Conservation (phyloP, 176 grass and related monocot genomes). For the Elymus sibiricus region DNA sequence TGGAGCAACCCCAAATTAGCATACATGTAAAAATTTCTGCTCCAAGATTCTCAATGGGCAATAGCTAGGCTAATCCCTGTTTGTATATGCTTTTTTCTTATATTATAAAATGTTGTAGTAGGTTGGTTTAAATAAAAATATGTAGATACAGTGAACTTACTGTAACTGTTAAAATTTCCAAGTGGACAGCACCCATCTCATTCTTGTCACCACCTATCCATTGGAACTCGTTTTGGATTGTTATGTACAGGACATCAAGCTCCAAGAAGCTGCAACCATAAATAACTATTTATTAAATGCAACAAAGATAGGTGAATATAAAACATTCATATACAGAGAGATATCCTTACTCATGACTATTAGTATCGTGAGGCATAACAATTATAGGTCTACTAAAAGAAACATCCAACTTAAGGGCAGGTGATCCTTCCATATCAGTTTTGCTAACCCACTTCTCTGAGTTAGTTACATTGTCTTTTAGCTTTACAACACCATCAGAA, state of each 20-base stretch:
- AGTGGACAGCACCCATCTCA: conserved; percentile 78
- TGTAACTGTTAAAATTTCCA: conserved; percentile 76
- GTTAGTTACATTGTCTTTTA: conserved; percentile 82
- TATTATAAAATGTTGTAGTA: conserved; percentile 1
- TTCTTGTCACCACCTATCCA: conserved; percentile 90
- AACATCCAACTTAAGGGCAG: conserved; percentile 88
- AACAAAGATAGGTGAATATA: conserved; percentile 19
- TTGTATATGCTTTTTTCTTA: background rate
- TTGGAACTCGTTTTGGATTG: conserved; percentile 79
- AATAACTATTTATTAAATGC: conserved; percentile 20
- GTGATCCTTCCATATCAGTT: conserved; percentile 87
- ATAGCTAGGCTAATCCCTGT: background rate
- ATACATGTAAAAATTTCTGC: background rate
- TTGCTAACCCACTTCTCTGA: conserved; percentile 94
- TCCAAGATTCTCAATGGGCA: conserved; percentile 15
- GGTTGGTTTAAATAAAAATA: conserved; percentile 8
- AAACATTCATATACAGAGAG: background rate
- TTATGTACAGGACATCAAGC: conserved; percentile 91
- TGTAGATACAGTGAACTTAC: conserved; percentile 38
- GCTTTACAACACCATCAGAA: conserved; percentile 64
- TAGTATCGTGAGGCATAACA: conserved; percentile 81
- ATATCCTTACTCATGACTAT: conserved; percentile 75
- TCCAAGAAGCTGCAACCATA: conserved; percentile 78
- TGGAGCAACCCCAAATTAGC: conserved; percentile 14
- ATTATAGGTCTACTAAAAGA: conserved; percentile 95